These are phyloP conservation scores for Colletotrichum gigasporum DNA, from an alignment of 2,329 filamentous ascomycete species.

Conservation along the genomic window DNA sequence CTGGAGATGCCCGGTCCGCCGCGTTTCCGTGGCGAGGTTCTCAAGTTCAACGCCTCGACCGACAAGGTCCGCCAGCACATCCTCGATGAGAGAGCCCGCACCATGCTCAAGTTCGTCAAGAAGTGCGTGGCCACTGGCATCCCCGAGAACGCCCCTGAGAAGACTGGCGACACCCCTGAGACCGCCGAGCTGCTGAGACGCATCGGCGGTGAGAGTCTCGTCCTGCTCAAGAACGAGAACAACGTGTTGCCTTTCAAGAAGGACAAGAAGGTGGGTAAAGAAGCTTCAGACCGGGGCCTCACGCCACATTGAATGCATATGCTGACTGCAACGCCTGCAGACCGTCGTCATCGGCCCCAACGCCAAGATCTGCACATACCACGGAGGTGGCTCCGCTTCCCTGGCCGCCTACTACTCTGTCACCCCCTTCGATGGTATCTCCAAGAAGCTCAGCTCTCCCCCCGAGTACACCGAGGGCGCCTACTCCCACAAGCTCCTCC, in stretches of 20 bases:
- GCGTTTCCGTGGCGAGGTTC: constrained; percentile 58
- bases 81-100: constrained; percentile 66
- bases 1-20: constrained; percentile 69
- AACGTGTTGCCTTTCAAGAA: constrained; percentile 70
- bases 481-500: constrained; percentile 72
- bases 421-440: constrained; percentile 77
- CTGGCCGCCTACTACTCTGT: constrained; percentile 72
- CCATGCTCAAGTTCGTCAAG: constrained; percentile 69
- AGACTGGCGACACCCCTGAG: constrained; percentile 65
- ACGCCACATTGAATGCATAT: background rate
- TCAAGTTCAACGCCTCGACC: constrained; percentile 62
- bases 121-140: constrained; percentile 62
- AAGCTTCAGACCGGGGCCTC: background rate
- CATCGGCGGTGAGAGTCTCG: constrained; percentile 74
- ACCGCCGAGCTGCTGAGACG: constrained; percentile 71
- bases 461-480: constrained; percentile 67
- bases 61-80: constrained; percentile 65
- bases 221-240: constrained; percentile 78
- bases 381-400: constrained; percentile 73
- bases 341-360: constrained; percentile 67
- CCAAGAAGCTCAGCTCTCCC: constrained; percentile 54
- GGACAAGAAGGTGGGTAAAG: constrained; percentile 59
- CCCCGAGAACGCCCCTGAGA: constrained; percentile 63
- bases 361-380: constrained; percentile 64
- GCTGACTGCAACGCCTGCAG: constrained; percentile 34